Evolutionary conservation across 2,329 filamentous ascomycete species (phyloP).

Genomic region (Chrysoporthe austroafricana): DNA sequence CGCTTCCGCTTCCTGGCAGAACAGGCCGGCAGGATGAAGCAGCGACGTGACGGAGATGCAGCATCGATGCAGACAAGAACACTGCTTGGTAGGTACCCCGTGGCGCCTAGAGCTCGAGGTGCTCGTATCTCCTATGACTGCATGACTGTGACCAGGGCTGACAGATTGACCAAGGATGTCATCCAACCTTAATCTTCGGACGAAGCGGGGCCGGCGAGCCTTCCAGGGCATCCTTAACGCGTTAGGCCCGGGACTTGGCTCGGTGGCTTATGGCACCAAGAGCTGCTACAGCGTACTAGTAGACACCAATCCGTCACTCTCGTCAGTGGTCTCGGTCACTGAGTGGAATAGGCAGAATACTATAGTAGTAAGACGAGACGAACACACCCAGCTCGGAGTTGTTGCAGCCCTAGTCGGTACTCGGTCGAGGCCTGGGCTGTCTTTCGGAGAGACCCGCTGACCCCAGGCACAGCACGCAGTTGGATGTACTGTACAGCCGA

Average conservation of each 20-base stretch:
- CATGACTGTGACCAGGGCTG: neutral
- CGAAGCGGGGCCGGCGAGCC: neutral
- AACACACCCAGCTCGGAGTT: too few relatives aligned
- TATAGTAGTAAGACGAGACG: too few relatives aligned
- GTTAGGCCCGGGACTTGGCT: neutral
- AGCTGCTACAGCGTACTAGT: too few relatives aligned
- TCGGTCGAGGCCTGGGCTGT: neutral
- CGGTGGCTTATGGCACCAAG: neutral
- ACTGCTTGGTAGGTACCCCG: too few relatives aligned
- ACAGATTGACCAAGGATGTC: neutral
- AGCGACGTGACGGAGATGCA: neutral
- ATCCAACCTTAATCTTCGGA: slow-evolving; percentile 3
- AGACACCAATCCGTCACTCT: neutral
- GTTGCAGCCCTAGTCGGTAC: neutral
- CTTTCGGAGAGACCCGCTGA: neutral
- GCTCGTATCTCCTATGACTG: neutral
- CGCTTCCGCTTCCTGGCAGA: neutral
- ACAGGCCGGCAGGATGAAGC: neutral
- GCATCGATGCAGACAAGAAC: too few relatives aligned
- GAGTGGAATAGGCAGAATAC: too few relatives aligned
- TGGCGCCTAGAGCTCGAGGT: too few relatives aligned
- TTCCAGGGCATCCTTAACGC: neutral
- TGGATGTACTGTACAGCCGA: neutral
- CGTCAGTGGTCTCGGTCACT: too few relatives aligned
- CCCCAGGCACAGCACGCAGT: neutral